Conservation (phyloP, 164 flowering plant species). For the Umbellularia californica region DNA sequence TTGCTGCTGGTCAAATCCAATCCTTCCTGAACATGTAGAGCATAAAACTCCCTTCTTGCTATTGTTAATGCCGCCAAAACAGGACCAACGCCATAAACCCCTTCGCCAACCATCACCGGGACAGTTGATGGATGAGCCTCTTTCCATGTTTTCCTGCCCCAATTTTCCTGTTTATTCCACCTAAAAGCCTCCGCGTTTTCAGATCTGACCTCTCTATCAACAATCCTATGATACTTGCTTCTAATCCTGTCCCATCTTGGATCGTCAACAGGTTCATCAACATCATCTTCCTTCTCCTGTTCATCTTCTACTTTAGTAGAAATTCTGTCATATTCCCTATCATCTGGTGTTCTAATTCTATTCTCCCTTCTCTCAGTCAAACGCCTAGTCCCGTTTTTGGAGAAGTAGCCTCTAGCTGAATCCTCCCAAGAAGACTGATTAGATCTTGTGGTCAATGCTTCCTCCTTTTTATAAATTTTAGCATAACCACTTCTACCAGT, state of each 20-base stretch:
- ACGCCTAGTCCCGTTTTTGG: conserved; percentile 12
- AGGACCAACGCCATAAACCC: conserved; percentile 89
- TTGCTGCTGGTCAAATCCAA: conserved; percentile 70
- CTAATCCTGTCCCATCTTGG: conserved; percentile 68
- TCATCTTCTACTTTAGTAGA: conserved; percentile 9
- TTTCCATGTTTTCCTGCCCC: conserved; percentile 79
- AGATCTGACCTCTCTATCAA: conserved; percentile 20
- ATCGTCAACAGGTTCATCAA: conserved; percentile 40
- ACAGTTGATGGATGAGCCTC: conserved; percentile 68
- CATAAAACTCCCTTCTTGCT: conserved; percentile 75
- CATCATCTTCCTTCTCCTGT: conserved; percentile 28
- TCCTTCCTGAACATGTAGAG: conserved; percentile 83
- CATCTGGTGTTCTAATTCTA: conserved; percentile 10
- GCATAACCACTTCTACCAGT: conserved; percentile 5
- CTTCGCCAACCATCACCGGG: conserved; percentile 83
- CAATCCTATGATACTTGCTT: conserved; percentile 30
- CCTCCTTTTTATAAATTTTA: conserved; percentile 1
- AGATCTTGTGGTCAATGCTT: not conserved
- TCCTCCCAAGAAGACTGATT: conserved; percentile 51
- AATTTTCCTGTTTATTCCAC: conserved; percentile 74
- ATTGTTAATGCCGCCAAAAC: conserved; percentile 87
- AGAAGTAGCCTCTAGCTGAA: conserved; percentile 32
- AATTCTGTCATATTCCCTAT: not conserved
- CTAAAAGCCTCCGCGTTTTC: conserved; percentile 52
- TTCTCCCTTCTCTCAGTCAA: conserved; percentile 16